A percentile compares a stretch with the other conserved stretches of the same genome.
phyloP scores from a whole-genome alignment of 2,329 filamentous ascomycete genomes.

The Aspergillus sp. region DNA sequence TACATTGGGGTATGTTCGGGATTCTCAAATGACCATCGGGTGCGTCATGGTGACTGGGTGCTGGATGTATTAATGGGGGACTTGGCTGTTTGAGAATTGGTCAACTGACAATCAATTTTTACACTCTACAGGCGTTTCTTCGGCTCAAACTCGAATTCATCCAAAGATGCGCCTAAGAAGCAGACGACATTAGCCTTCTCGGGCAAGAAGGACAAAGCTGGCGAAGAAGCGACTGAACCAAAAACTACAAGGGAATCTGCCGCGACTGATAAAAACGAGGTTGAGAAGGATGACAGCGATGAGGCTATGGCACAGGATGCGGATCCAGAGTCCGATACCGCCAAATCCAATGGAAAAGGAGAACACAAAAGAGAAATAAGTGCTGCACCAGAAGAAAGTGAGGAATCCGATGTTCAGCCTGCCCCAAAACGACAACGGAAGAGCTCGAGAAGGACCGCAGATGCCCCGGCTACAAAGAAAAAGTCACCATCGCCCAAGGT shows the following conservation, averaged over 20 bases:
- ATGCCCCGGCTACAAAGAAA: slow-evolving; percentile 25
- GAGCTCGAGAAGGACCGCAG: slow-evolving; percentile 27
- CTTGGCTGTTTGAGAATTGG: slow-evolving; percentile 4
- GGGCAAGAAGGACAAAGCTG: slow-evolving; percentile 44
- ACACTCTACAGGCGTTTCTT: slow-evolving; percentile 72
- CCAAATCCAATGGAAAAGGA: slow-evolving; percentile 1
- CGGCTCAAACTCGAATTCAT: slow-evolving; percentile 55
- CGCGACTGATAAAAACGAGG: slow-evolving; percentile 6
- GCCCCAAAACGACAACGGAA: slow-evolving; percentile 50
- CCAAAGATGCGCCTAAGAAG: slow-evolving; percentile 53
- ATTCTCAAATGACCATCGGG: slow-evolving; percentile 69
- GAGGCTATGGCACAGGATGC: slow-evolving; percentile 8
- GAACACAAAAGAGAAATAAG: slow-evolving; percentile 16
- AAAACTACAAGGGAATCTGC: slow-evolving; percentile 20
- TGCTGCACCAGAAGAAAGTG: slow-evolving; percentile 40
- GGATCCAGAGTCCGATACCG: slow-evolving; percentile 3
- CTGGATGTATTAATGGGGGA: not conserved
- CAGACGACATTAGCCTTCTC: slow-evolving; percentile 78
- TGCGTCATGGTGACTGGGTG: slow-evolving; percentile 39
- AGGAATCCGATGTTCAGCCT: slow-evolving; percentile 56
- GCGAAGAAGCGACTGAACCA: slow-evolving; percentile 20
- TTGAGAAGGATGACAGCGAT: slow-evolving; percentile 7
- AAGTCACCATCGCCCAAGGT: slow-evolving; percentile 16
- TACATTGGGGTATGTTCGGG: slow-evolving; percentile 81
- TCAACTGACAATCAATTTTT: slow-evolving; percentile 1